phyloP scores from a whole-genome alignment of 148 eudicot species.

The Heliosperma pusillum region DNA sequence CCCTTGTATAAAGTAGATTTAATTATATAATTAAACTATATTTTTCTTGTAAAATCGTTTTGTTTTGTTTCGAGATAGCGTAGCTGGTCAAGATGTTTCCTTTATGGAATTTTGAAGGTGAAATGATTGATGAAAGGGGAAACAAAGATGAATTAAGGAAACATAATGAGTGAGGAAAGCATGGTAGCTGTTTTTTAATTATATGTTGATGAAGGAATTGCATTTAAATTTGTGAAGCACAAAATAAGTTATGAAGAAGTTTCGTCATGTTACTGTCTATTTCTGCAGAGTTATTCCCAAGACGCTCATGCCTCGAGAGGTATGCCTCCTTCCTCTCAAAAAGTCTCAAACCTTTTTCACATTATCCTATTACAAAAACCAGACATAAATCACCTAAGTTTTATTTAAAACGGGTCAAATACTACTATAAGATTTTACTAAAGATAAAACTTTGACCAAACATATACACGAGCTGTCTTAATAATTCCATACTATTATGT shows the following conservation, averaged over 20 bases:
- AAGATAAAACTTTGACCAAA: conserved; percentile 1
- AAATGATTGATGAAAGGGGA: conserved; percentile 13
- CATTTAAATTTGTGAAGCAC: too few relatives aligned
- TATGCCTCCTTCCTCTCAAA: conserved; percentile 44
- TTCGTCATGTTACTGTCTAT: conserved; percentile 79
- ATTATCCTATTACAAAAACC: conserved; percentile 2
- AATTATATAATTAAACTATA: too few relatives aligned
- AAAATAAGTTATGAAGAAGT: conserved; percentile 9
- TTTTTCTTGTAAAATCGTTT: too few relatives aligned
- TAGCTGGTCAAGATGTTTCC: background rate
- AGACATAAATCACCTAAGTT: too few relatives aligned
- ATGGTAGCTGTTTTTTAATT: conserved; percentile 21
- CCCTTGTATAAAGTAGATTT: too few relatives aligned
- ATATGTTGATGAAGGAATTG: background rate
- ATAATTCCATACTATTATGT: background rate
- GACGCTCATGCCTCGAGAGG: conserved; percentile 99
- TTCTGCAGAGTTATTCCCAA: conserved; percentile 98
- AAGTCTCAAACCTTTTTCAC: conserved; percentile 48
- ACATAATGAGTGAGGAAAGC: conserved; percentile 37
- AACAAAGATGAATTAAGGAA: conserved; percentile 21
- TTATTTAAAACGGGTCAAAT: too few relatives aligned
- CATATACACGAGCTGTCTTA: too few relatives aligned
- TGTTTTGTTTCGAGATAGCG: background rate
- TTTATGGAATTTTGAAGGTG: conserved; percentile 12
- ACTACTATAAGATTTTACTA: too few relatives aligned